Conservation (phyloP, 371 early-diverging fungal species). For the Polyrhizophydium stewartii region DNA sequence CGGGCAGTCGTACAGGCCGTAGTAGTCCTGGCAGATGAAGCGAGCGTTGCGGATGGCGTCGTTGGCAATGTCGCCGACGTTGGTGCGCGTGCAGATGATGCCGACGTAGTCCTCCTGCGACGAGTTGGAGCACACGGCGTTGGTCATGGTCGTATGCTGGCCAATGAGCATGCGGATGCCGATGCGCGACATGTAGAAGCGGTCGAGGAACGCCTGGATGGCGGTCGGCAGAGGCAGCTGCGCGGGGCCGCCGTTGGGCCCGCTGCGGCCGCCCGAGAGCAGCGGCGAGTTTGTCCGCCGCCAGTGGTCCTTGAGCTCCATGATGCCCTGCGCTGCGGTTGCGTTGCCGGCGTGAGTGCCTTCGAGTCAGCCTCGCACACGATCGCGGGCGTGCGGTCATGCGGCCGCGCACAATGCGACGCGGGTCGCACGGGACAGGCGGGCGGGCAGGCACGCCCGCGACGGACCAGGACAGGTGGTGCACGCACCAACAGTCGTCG, state of each 20-base stretch:
- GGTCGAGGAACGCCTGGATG: constrained; percentile 88
- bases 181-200: constrained; percentile 97
- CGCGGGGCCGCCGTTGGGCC: constrained; percentile 1
- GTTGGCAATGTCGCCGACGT: constrained; percentile 49
- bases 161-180: constrained; percentile 96
- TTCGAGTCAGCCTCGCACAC: background rate
- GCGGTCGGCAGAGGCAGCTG: constrained; percentile 59
- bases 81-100: constrained; percentile 90
- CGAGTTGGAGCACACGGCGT: constrained; percentile 1
- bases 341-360: constrained; percentile 3
- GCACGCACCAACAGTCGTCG: constrained; percentile 79
- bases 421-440: background rate
- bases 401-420: background rate
- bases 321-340: constrained; percentile 91
- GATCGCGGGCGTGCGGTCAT: background rate
- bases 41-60: constrained; percentile 92
- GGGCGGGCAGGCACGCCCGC: too few relatives aligned
- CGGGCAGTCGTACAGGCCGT: constrained; percentile 69
- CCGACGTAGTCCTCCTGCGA: constrained; percentile 76
- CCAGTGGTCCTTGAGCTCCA: constrained; percentile 81
- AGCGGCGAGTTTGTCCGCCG: constrained; percentile 39
- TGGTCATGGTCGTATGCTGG: constrained; percentile 38
- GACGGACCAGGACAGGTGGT: too few relatives aligned
- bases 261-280: constrained; percentile 11
- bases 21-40: constrained; percentile 89